Base-by-base conservation (phyloP, 257 asterid genomes). In the Solanum megistacrolobum region DNA sequence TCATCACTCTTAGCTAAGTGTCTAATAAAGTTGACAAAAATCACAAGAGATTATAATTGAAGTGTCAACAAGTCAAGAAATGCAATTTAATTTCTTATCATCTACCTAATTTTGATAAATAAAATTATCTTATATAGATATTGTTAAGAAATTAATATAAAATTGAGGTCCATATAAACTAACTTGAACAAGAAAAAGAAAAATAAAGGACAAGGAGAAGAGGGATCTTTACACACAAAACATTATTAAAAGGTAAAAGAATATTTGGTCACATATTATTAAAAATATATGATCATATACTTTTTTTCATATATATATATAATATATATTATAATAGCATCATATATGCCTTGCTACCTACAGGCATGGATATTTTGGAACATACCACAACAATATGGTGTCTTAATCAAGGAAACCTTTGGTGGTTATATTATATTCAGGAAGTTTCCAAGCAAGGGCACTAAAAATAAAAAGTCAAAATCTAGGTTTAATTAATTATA, bases 361-460 rank as follows among this genome's bases (percentile, higher is more conserved):
- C 89, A 31, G 29, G 87, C 90, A 90, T 52, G 66, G 91, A 92
- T 84, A 73, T 88, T 82, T 72, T 27, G 41, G 62, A 43, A 43
- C 88, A 62, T 69, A 29, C 29, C 87, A 39, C 89, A 58, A 41
- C 41, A 88, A 55, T 76, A 85, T 88, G 84, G 83, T 87, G 92
- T 92, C 90, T 87, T 83, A 79, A 88, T 85, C 86, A 89, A 92
- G 93, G 94, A 92, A 90, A 90, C 93, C 93, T 29, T 62, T 23
- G 74, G 86, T 81, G 27, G 85, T 81, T 81, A 81, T 39, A 31
- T 41, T 39, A 31, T 41, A 81, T 8, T 25, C 3, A n/a, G 35
- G 74, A 43, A 81, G 52, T 46, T 31, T 69, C 85, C 13, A 16
- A 48, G 36, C 58, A 25, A 13, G 14, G 32, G 3, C 65, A 10